Evolutionary conservation across 2,329 filamentous ascomycete species (phyloP).

Genomic region (Ciborinia camelliae): DNA sequence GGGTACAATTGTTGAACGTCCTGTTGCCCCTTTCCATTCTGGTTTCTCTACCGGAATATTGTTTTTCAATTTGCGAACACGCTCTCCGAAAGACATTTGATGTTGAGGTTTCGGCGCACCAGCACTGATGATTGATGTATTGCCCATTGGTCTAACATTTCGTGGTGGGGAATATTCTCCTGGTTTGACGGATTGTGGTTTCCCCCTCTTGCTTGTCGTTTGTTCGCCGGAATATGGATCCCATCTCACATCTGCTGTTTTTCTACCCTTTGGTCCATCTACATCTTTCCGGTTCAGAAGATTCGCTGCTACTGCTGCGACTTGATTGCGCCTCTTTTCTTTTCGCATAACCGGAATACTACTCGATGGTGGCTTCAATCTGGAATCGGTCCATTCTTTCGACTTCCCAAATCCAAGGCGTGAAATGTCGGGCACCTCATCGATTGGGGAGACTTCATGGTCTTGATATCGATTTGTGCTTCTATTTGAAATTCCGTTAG

Average conservation of each 20-base stretch:
- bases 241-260: constrained; percentile 50
- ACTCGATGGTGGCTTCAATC: constrained; percentile 27
- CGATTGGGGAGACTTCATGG: constrained; percentile 43
- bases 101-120: constrained; percentile 32
- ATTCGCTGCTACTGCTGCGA: constrained; percentile 30
- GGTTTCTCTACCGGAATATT: constrained; percentile 42
- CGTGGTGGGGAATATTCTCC: constrained; percentile 44
- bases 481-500: constrained; percentile 21
- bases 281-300: constrained; percentile 29
- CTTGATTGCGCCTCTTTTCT: constrained; percentile 35
- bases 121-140: constrained; percentile 33
- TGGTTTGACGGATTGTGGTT: constrained; percentile 54
- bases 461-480: constrained; percentile 25
- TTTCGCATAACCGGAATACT: constrained; percentile 36
- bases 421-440: constrained; percentile 35
- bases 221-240: constrained; percentile 66
- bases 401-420: constrained; percentile 23
- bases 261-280: constrained; percentile 25
- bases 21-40: constrained; percentile 71
- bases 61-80: constrained; percentile 44
- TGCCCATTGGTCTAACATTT: constrained; percentile 25
- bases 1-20: constrained; percentile 60
- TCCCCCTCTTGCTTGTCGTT: constrained; percentile 54
- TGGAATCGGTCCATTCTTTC: constrained; percentile 15
- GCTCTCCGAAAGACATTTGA: constrained; percentile 43